Conservation (phyloP, 805 yeast genomes). For the Cyberlindnera maclurae region DNA sequence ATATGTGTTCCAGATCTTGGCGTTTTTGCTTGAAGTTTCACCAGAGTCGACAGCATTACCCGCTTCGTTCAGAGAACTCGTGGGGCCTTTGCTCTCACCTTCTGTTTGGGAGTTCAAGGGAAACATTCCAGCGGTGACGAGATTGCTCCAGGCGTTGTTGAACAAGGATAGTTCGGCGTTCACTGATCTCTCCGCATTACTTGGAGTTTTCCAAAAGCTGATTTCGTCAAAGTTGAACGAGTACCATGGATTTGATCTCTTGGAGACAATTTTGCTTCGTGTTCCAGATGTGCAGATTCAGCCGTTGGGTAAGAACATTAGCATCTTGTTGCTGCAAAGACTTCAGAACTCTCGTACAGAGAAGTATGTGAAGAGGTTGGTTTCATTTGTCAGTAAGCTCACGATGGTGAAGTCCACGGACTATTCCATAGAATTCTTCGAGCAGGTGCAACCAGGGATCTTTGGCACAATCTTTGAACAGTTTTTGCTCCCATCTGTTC, state of each 20-base stretch:
- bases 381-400: slow-evolving; percentile 52
- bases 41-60: slow-evolving; percentile 51
- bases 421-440: slow-evolving; percentile 59
- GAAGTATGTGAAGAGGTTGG: slow-evolving; percentile 64
- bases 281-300: slow-evolving; percentile 45
- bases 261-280: slow-evolving; percentile 58
- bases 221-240: slow-evolving; percentile 82
- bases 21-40: slow-evolving; percentile 62
- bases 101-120: slow-evolving; percentile 89
- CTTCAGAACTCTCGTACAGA: slow-evolving; percentile 79
- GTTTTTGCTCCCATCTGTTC: slow-evolving; percentile 34
- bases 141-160: slow-evolving; percentile 67
- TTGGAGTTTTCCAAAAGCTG: slow-evolving; percentile 95
- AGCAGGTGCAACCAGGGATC: slow-evolving; percentile 59
- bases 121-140: slow-evolving; percentile 86
- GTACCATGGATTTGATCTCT: slow-evolving; percentile 72
- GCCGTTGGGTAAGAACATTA: slow-evolving; percentile 61
- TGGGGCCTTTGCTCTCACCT: slow-evolving; percentile 85
- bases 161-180: slow-evolving; percentile 29
- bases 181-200: slow-evolving; percentile 60
- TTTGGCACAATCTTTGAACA: slow-evolving; percentile 43
- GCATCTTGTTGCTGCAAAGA: slow-evolving; percentile 69
- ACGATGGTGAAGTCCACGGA: slow-evolving; percentile 38
- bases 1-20: slow-evolving; percentile 83
- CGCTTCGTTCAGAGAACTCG: slow-evolving; percentile 51